phyloP scores from a whole-genome alignment of 257 asterid species.

The Lantana camara region DNA sequence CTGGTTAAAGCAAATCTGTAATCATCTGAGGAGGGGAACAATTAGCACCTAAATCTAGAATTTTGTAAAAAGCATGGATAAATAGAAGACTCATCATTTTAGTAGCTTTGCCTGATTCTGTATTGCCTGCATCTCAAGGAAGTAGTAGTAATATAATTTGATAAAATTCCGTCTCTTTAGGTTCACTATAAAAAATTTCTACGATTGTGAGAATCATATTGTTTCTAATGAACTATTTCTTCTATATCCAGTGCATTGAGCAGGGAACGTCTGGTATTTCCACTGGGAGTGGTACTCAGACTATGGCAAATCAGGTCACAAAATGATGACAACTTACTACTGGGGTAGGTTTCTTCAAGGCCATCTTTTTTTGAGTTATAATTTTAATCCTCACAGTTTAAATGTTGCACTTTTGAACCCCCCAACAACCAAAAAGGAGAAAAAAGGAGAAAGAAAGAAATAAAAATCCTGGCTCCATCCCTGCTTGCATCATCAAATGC shows the following conservation, averaged over 20 bases:
- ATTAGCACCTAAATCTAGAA: neutral
- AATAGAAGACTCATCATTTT: neutral
- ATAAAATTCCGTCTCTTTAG: neutral
- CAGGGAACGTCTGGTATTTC: slow-evolving; percentile 62
- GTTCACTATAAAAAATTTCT: slow-evolving; percentile 4
- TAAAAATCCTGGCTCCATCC: too few species aligned
- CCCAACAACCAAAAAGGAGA: too few species aligned
- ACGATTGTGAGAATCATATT: slow-evolving; percentile 7
- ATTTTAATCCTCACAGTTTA: too few species aligned
- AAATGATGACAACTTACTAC: slow-evolving; percentile 21
- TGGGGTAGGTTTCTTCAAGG: slow-evolving; percentile 31
- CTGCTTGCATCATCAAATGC: slow-evolving; percentile 1
- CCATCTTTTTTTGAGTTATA: slow-evolving; percentile 1
- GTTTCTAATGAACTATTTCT: slow-evolving; percentile 19
- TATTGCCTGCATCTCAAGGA: neutral
- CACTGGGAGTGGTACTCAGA: slow-evolving; percentile 31
- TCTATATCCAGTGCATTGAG: slow-evolving; percentile 64
- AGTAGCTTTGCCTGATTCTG: neutral
- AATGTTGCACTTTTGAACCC: too few species aligned
- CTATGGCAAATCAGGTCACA: slow-evolving; percentile 33
- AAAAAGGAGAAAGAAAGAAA: too few species aligned
- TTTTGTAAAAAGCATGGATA: slow-evolving; percentile 1
- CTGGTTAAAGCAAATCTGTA: neutral
- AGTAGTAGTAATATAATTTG: neutral
- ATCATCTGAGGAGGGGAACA: neutral